Evolutionary conservation across 1,284 basidiomycete species (phyloP).

Genomic region (Ustilago bromivora): DNA sequence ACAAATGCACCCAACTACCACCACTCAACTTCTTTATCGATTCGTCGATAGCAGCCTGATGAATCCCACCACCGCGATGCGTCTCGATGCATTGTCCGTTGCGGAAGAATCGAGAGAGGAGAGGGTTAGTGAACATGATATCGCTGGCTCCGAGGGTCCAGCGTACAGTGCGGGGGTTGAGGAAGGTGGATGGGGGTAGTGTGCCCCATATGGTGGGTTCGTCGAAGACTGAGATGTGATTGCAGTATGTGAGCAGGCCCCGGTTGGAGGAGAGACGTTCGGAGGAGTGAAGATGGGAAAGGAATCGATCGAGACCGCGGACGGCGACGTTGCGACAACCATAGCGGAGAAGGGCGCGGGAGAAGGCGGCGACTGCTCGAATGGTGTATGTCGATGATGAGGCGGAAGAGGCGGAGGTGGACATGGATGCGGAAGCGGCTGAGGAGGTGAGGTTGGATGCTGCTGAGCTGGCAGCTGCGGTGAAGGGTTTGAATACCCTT

Average conservation of each 20-base stretch:
- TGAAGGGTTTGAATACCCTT: conserved; percentile 27
- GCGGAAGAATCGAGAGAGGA: conserved; percentile 80
- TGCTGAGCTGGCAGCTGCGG: conserved; percentile 17
- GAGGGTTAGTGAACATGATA: conserved; percentile 88
- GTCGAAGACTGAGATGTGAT: conserved; percentile 67
- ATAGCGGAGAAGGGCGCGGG: conserved; percentile 45
- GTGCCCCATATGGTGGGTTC: conserved; percentile 64
- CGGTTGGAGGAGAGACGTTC: conserved; percentile 36
- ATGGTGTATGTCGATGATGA: conserved; percentile 40
- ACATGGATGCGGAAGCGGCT: conserved; percentile 15
- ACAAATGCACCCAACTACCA: conserved; percentile 94
- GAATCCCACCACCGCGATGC: conserved; percentile 87
- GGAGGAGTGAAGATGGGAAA: conserved; percentile 47
- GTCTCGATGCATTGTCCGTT: conserved; percentile 94
- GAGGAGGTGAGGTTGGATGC: not conserved
- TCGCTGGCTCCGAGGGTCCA: conserved; percentile 93
- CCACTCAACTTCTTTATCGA: conserved; percentile 83
- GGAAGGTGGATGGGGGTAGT: conserved; percentile 46
- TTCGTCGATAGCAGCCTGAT: conserved; percentile 85
- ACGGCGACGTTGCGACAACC: conserved; percentile 61
- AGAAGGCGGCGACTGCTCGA: conserved; percentile 54
- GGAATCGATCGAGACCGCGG: conserved; percentile 55
- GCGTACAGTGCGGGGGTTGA: conserved; percentile 73
- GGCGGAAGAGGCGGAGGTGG: conserved; percentile 7
- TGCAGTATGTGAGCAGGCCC: conserved; percentile 65